A percentile compares a stretch with the other conserved stretches of the same genome.
Evolutionary conservation across 2,329 filamentous ascomycete species (phyloP).

Genomic region (Gliomastix tumulicola): DNA sequence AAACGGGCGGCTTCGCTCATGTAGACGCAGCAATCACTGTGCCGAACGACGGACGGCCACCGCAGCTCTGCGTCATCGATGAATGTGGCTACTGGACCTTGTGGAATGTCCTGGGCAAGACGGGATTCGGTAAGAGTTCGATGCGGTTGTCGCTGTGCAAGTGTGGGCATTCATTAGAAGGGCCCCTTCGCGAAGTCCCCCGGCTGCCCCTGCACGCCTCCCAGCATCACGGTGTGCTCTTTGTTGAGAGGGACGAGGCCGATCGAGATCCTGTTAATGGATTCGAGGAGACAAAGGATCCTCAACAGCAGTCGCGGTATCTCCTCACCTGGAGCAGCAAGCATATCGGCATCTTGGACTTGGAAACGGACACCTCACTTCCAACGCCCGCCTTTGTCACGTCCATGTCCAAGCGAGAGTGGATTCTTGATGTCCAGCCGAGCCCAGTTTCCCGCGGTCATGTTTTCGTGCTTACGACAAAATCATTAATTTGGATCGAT

Average conservation of each 20-base stretch:
- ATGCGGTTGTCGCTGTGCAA: slow-evolving; percentile 22
- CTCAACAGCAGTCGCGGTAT: slow-evolving; percentile 14
- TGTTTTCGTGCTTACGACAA: slow-evolving; percentile 53
- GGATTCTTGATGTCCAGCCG: slow-evolving; percentile 48
- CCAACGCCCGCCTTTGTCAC: slow-evolving; percentile 15
- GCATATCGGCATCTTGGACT: slow-evolving; percentile 24
- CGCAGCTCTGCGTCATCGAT: slow-evolving; percentile 61
- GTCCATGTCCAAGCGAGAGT: slow-evolving; percentile 18
- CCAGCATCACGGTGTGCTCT: slow-evolving; percentile 34
- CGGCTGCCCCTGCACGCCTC: slow-evolving; percentile 15
- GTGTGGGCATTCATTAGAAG: slow-evolving; percentile 36
- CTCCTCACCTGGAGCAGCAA: slow-evolving; percentile 28
- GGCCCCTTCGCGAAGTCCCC: slow-evolving; percentile 25
- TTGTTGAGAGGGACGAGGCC: too few species aligned
- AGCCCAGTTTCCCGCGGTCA: slow-evolving; percentile 38
- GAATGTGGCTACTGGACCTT: slow-evolving; percentile 59
- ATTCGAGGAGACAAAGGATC: too few species aligned
- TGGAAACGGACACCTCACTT: slow-evolving; percentile 21
- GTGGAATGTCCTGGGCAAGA: slow-evolving; percentile 48
- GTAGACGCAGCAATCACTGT: slow-evolving; percentile 62
- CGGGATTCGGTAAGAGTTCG: slow-evolving; percentile 21
- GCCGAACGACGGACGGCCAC: slow-evolving; percentile 32
- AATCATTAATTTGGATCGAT: slow-evolving; percentile 41
- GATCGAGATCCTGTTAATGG: too few species aligned
- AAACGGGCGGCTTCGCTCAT: slow-evolving; percentile 49